phyloP scores from a whole-genome alignment of 352 stramenopile species.

The Phytophthora aleatoria region DNA sequence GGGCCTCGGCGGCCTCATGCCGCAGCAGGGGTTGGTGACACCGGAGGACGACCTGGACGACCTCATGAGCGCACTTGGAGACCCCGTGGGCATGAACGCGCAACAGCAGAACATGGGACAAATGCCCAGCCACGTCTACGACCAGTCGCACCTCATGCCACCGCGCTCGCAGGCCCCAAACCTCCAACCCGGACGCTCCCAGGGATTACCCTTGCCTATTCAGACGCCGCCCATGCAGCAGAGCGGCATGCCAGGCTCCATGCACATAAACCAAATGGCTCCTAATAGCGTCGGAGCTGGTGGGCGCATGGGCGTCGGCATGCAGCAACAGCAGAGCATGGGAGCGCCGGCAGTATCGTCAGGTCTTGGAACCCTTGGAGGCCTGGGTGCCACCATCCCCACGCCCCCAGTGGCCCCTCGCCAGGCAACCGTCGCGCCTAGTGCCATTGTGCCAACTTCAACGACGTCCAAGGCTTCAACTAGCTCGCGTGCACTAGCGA shows the following conservation, averaged over 20 bases:
- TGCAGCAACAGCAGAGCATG: slow-evolving; percentile 30
- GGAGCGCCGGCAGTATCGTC: not conserved
- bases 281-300: slow-evolving; percentile 19
- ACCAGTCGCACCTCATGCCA: slow-evolving; percentile 65
- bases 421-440: slow-evolving; percentile 30
- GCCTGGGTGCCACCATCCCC: no score
- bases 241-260: slow-evolving; percentile 22
- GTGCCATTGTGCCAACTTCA: slow-evolving; percentile 46
- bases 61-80: slow-evolving; percentile 62
- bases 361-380: no score
- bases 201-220: slow-evolving; percentile 33
- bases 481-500: slow-evolving; percentile 49
- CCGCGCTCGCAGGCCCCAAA: slow-evolving; percentile 40
- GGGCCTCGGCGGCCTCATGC: slow-evolving; percentile 43
- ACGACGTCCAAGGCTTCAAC: slow-evolving; percentile 30
- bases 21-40: slow-evolving; percentile 53
- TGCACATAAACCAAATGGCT: slow-evolving; percentile 44
- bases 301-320: slow-evolving; percentile 26
- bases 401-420: slow-evolving; percentile 12
- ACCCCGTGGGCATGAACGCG: slow-evolving; percentile 48
- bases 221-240: slow-evolving; percentile 44
- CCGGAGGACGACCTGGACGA: slow-evolving; percentile 78
- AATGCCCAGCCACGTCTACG: slow-evolving; percentile 61
- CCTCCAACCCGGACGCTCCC: slow-evolving; percentile 27
- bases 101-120: slow-evolving; percentile 65